Evolutionary conservation across 1,139 yeast species (phyloP).

Genomic region (Scheffersomyces titani): DNA sequence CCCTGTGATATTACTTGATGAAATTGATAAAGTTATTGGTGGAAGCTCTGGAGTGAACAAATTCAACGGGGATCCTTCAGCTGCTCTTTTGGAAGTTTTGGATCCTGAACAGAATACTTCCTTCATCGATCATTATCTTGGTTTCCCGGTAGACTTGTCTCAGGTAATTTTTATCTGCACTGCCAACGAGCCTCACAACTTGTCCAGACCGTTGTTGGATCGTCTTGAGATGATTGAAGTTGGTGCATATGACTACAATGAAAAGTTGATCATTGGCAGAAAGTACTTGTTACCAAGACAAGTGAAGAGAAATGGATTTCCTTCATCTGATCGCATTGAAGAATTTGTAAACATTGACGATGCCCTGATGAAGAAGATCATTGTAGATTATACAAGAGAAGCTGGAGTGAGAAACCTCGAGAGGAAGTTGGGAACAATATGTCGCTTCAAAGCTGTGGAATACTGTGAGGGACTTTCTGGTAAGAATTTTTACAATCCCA

Average conservation of each 20-base stretch:
- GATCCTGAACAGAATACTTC: slow-evolving; percentile 88
- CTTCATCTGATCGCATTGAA: slow-evolving; percentile 21
- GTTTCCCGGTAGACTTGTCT: slow-evolving; percentile 85
- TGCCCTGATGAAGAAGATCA: slow-evolving; percentile 59
- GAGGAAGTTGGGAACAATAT: slow-evolving; percentile 68
- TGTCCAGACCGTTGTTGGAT: slow-evolving; percentile 81
- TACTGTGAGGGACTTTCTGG: slow-evolving; percentile 45
- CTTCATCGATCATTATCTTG: slow-evolving; percentile 83
- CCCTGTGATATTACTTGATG: slow-evolving; percentile 88
- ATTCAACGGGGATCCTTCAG: slow-evolving; percentile 86
- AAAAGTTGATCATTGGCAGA: slow-evolving; percentile 73
- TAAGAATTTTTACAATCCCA: slow-evolving; percentile 30
- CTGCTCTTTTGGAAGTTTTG: slow-evolving; percentile 83
- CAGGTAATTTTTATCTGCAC: slow-evolving; percentile 86
- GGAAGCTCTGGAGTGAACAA: slow-evolving; percentile 49
- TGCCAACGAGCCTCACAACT: slow-evolving; percentile 77
- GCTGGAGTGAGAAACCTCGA: slow-evolving; percentile 86
- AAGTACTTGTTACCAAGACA: slow-evolving; percentile 81
- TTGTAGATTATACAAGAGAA: slow-evolving; percentile 76
- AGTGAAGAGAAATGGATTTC: slow-evolving; percentile 68
- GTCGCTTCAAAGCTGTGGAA: slow-evolving; percentile 84
- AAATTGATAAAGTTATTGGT: slow-evolving; percentile 80
- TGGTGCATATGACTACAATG: slow-evolving; percentile 80
- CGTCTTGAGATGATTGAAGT: slow-evolving; percentile 84
- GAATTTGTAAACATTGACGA: slow-evolving; percentile 41